Percentiles rank a stretch among this genome's conserved stretches.
phyloP scores from a whole-genome alignment of 1,139 yeast genomes.

The Debaryomyces sp. region DNA sequence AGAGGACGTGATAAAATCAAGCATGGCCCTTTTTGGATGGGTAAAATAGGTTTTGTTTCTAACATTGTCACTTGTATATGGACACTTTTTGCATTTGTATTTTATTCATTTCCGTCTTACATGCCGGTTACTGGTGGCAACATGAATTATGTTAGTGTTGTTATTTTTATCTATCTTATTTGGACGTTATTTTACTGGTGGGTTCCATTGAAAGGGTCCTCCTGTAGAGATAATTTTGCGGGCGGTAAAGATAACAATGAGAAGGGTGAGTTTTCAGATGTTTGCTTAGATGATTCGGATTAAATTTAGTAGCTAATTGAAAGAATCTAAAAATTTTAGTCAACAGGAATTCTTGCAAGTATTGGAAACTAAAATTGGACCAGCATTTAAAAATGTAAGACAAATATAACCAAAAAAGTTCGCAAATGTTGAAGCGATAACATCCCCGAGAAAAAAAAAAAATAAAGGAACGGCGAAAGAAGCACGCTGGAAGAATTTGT shows the following conservation, averaged over 20 bases:
- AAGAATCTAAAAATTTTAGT: too few relatives aligned
- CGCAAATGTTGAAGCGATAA: too few relatives aligned
- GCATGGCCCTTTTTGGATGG: conserved; percentile 68
- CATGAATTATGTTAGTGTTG: conserved; percentile 74
- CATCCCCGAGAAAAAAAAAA: too few relatives aligned
- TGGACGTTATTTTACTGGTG: conserved; percentile 63
- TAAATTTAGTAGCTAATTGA: too few relatives aligned
- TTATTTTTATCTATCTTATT: conserved; percentile 57
- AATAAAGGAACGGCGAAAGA: too few relatives aligned
- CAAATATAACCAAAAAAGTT: too few relatives aligned
- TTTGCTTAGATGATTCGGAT: conserved; percentile 27
- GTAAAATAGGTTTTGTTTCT: conserved; percentile 57
- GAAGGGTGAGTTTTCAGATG: conserved; percentile 51
- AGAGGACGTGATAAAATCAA: conserved; percentile 61
- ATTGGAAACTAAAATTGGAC: too few relatives aligned
- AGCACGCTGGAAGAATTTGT: too few relatives aligned
- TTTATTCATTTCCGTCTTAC: conserved; percentile 67
- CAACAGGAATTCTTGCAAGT: too few relatives aligned
- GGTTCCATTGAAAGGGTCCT: conserved; percentile 44
- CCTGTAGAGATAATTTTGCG: conserved; percentile 45
- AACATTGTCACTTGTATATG: conserved; percentile 58
- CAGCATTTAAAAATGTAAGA: too few relatives aligned
- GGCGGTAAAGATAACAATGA: conserved; percentile 47
- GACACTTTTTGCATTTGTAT: conserved; percentile 63
- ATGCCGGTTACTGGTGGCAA: conserved; percentile 64